phyloP scores from a whole-genome alignment of 2,329 filamentous ascomycete species.

The Penicillium expansum region DNA sequence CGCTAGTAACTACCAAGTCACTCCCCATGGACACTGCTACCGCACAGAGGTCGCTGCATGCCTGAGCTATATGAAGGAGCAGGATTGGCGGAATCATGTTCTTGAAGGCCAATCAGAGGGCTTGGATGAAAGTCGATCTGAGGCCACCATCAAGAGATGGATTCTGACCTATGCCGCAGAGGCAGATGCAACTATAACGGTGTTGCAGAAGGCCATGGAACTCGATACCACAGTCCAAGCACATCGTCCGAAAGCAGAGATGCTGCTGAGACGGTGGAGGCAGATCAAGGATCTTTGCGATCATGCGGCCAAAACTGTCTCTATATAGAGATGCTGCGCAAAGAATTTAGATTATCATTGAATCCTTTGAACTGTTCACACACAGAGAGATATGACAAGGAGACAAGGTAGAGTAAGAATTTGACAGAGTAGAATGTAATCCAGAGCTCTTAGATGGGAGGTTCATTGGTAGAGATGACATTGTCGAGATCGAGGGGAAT shows the following conservation, averaged over 20 bases:
- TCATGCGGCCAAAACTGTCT: conserved; percentile 24
- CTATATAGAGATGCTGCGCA: conserved; percentile 10
- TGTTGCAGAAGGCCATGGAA: conserved; percentile 22
- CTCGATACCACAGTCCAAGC: conserved; percentile 14
- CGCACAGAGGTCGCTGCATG: conserved; percentile 45
- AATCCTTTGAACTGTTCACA: background rate
- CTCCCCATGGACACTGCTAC: conserved; percentile 40
- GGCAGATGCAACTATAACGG: conserved; percentile 28
- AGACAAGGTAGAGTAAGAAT: background rate
- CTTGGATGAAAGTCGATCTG: conserved; percentile 32
- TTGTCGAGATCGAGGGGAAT: conserved; percentile 32
- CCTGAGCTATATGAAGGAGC: conserved; percentile 39
- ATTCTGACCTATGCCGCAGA: conserved; percentile 37
- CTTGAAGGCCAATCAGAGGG: conserved; percentile 35
- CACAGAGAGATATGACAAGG: background rate
- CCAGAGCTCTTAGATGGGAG: conserved; percentile 1
- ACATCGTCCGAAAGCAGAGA: conserved; percentile 25
- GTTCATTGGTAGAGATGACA: conserved; percentile 8
- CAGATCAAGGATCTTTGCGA: conserved; percentile 39
- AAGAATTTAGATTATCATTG: background rate
- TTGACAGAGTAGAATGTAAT: background rate
- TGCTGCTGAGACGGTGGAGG: conserved; percentile 38
- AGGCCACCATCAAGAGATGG: conserved; percentile 36
- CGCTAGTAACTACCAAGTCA: conserved; percentile 43
- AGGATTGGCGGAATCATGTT: conserved; percentile 41